Evolutionary conservation across 768 basidiomycete species (phyloP), one percentile per base, ranked within the genome.

Genomic region (Leccinellum rugosiceps): DNA sequence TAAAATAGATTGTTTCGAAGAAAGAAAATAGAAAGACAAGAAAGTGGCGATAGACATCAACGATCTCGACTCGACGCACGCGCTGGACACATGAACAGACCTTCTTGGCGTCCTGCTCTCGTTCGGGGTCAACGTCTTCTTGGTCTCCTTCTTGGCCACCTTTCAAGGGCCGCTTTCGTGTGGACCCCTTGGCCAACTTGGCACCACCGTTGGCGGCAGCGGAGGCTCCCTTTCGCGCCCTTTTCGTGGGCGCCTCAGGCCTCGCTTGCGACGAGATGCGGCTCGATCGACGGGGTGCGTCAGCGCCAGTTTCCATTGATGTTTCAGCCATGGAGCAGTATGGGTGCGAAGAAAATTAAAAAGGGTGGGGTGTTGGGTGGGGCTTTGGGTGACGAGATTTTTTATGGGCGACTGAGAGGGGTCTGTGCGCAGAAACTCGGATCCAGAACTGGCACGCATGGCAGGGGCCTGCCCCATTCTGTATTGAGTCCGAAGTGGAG

Each of bases 201-300:
- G 65, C 68, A 31, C 67, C 11, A 13, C 32, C 66, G 14, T 64
- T 64, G 23, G 59, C 56, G 15, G 67, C 46, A 30, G 65, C 44
- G 23, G 68, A 45, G 6, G 57, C 10, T 11, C 47, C 62, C 13
- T 65, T 70, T 34, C 65, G 67, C 2, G 41, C 2, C 50, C 52
- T 56, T 48, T 50, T 64, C 23, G 43, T 0, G n/a, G 61, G 55
- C 17, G 52, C 63, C 17, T 75, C 71, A n/a, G 71, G 68, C 55
- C 74, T 76, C 34, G 79, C 78, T 57, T 79, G 77, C 6, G 79
- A 69, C 4, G 83, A 80, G 55, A 86, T 79, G 52, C 86, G 73
- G 15, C 78, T 76, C 4, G 86, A 88, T 55, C 86, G 77, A 58
- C 85, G 76, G 9, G 81, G 79, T 14, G 60, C n/a, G 3, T 49